Conservation (phyloP, 2,329 filamentous ascomycete genomes). For the Microthyrium microscopicum region DNA sequence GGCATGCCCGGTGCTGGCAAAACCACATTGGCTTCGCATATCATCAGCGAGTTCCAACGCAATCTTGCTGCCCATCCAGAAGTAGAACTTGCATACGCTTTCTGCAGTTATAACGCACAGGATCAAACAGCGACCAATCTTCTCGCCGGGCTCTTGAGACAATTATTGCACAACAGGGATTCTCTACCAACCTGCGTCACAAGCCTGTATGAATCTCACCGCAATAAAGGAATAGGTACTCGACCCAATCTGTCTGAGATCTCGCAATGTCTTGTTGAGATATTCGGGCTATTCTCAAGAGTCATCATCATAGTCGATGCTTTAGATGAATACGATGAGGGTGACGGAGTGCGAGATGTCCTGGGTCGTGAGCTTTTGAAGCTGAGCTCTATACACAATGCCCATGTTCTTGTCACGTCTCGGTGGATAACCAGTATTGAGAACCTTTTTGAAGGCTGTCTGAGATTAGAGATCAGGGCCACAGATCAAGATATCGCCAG, state of each 20-base stretch:
- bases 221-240: not conserved
- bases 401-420: conserved; percentile 6
- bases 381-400: not conserved
- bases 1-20: not conserved
- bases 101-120: not conserved
- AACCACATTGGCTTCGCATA: not conserved
- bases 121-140: not conserved
- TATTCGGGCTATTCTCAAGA: not conserved
- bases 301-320: conserved; percentile 6
- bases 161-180: not conserved
- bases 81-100: not conserved
- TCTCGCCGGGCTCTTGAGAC: not conserved
- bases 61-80: too few relatives aligned
- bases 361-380: not conserved
- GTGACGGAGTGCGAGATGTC: not conserved
- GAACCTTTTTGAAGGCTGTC: conserved; percentile 1
- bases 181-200: not conserved
- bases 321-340: conserved; percentile 6
- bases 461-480: conserved; percentile 2
- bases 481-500: conserved; percentile 2
- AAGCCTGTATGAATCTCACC: not conserved
- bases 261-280: not conserved
- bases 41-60: not conserved
- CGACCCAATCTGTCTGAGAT: not conserved
- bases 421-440: conserved; percentile 1